phyloP scores from a whole-genome alignment of 805 yeast genomes.

The Naumovozyma baii region DNA sequence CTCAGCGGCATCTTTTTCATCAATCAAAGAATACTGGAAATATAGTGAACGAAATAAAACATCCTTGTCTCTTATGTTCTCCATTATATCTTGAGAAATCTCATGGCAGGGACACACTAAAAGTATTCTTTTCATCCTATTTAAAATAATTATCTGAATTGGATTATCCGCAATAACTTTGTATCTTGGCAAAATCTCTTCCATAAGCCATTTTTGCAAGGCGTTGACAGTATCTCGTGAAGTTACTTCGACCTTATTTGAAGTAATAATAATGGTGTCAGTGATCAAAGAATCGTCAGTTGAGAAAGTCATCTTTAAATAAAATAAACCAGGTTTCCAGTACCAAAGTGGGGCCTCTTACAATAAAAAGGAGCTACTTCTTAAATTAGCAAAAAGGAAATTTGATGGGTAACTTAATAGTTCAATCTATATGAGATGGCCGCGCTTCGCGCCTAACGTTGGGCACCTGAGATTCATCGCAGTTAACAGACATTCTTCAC shows the following conservation, averaged over 20 bases:
- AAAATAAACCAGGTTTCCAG: too few species aligned
- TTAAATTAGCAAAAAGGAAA: too few species aligned
- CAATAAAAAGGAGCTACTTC: too few species aligned
- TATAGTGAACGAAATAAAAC: neutral
- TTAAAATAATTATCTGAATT: slow-evolving; percentile 18
- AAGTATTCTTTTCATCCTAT: slow-evolving; percentile 16
- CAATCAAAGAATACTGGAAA: slow-evolving; percentile 13
- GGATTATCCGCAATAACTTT: slow-evolving; percentile 13
- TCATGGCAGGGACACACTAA: slow-evolving; percentile 14
- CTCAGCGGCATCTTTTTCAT: slow-evolving; percentile 3
- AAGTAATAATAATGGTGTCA: slow-evolving; percentile 21
- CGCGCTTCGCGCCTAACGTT: too few species aligned
- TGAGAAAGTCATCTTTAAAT: too few species aligned
- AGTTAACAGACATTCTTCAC: too few species aligned
- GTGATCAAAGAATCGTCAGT: slow-evolving; percentile 9
- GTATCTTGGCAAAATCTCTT: slow-evolving; percentile 8
- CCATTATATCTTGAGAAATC: slow-evolving; percentile 6
- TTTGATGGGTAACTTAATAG: too few species aligned
- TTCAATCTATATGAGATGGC: too few species aligned
- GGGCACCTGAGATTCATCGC: too few species aligned
- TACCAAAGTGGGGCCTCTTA: too few species aligned
- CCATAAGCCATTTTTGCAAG: slow-evolving; percentile 15
- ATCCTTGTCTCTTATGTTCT: neutral
- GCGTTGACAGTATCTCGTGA: slow-evolving; percentile 5
- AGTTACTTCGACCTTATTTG: slow-evolving; percentile 5